A percentile compares a stretch with the other conserved stretches of the same genome.
phyloP scores from a whole-genome alignment of 495 filamentous ascomycete genomes.

The Xylaria grammica region DNA sequence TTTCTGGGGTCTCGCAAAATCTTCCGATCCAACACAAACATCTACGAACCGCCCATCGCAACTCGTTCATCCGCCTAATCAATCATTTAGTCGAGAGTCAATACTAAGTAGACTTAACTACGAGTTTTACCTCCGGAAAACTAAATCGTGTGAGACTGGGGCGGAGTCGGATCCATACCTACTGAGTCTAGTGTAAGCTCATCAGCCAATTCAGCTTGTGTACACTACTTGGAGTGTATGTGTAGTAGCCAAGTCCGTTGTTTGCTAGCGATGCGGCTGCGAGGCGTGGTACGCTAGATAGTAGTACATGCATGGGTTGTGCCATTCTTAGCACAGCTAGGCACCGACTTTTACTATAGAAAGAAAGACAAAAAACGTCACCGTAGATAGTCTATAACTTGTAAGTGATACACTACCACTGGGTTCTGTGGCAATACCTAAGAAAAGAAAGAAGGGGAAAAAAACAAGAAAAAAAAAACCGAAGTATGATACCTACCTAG shows the following conservation, averaged over 20 bases:
- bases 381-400: not conserved
- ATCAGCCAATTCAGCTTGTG: slow-evolving; percentile 13
- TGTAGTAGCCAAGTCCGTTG: not conserved
- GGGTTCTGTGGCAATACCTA: too few relatives aligned
- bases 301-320: not conserved
- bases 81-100: too few relatives aligned
- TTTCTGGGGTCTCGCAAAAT: too few relatives aligned
- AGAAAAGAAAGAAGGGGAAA: too few relatives aligned
- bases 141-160: not conserved
- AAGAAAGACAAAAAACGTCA: not conserved
- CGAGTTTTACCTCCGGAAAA: too few relatives aligned
- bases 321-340: slow-evolving; percentile 10
- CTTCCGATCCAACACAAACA: too few relatives aligned
- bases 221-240: not conserved
- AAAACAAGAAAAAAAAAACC: too few relatives aligned
- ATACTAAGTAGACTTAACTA: too few relatives aligned
- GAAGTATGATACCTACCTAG: too few relatives aligned
- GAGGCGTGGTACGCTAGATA: not conserved
- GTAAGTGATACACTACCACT: not conserved
- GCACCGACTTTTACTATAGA: not conserved
- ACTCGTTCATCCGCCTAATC: too few relatives aligned
- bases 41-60: too few relatives aligned
- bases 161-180: slow-evolving; percentile 2
- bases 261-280: not conserved
- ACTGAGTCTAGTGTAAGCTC: not conserved